phyloP scores from a whole-genome alignment of 331 rosid species.

The Rosa hybrid region DNA sequence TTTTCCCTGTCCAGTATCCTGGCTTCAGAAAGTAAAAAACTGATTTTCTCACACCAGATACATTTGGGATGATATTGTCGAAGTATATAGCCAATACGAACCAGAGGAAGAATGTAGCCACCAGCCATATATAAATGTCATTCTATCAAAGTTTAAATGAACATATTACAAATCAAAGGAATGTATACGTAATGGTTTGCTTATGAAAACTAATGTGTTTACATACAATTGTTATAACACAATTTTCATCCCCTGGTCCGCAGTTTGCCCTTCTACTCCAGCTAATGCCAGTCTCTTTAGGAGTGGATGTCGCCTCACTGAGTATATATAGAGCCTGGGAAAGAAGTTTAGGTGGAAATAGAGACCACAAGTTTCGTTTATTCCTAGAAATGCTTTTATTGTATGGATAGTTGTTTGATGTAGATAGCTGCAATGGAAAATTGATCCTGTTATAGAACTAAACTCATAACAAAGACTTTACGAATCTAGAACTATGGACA shows the following conservation, averaged over 20 bases:
- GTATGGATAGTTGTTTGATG: slow-evolving; percentile 25
- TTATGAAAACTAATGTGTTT: slow-evolving; percentile 13
- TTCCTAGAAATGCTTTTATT: neutral
- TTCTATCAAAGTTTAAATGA: slow-evolving; percentile 44
- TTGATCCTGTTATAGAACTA: slow-evolving; percentile 24
- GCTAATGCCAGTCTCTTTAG: slow-evolving; percentile 64
- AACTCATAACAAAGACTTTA: neutral
- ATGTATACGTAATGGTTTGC: slow-evolving; percentile 17
- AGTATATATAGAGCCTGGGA: slow-evolving; percentile 64
- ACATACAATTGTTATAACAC: slow-evolving; percentile 76
- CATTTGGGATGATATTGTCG: slow-evolving; percentile 83
- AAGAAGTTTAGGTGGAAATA: slow-evolving; percentile 89
- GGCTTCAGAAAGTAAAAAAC: slow-evolving; percentile 69
- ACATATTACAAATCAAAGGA: slow-evolving; percentile 2
- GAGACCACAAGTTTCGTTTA: slow-evolving; percentile 53
- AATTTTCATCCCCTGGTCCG: slow-evolving; percentile 28
- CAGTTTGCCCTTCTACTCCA: slow-evolving; percentile 74
- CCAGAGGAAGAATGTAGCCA: slow-evolving; percentile 77
- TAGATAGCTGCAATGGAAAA: slow-evolving; percentile 50
- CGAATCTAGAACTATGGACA: slow-evolving; percentile 23
- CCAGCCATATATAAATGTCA: slow-evolving; percentile 66
- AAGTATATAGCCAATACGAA: slow-evolving; percentile 82
- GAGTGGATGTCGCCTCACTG: slow-evolving; percentile 47
- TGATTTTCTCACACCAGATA: slow-evolving; percentile 84
- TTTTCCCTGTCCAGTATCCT: slow-evolving; percentile 70